A percentile compares a stretch with the other conserved stretches of the same genome.
phyloP scores from a whole-genome alignment of 2,329 filamentous ascomycete species.

The Aspergillus brasiliensis region DNA sequence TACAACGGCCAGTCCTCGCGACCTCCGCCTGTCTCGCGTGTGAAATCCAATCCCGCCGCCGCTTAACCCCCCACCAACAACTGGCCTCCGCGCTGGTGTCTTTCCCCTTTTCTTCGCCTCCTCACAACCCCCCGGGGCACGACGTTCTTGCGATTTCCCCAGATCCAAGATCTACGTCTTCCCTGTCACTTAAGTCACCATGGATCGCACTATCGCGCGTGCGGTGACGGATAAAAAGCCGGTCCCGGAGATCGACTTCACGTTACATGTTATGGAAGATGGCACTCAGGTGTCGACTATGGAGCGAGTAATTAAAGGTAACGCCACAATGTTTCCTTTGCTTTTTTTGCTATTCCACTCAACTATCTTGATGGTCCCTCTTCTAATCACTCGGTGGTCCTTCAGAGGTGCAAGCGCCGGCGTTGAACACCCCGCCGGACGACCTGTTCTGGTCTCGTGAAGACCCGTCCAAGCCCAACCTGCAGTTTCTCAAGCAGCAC shows the following conservation, averaged over 20 bases:
- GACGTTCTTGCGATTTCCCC: conserved; percentile 16
- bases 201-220: conserved; percentile 66
- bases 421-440: conserved; percentile 87
- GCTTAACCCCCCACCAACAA: conserved; percentile 9
- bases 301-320: conserved; percentile 98
- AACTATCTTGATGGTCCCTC: background rate
- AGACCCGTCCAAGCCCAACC: conserved; percentile 83
- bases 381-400: conserved; percentile 20
- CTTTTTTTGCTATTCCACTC: too few relatives aligned
- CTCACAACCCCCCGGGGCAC: conserved; percentile 11
- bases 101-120: conserved; percentile 11
- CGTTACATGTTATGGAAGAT: conserved; percentile 98
- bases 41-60: conserved; percentile 9
- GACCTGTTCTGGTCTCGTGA: conserved; percentile 92
- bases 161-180: conserved; percentile 12
- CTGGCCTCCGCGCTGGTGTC: conserved; percentile 3
- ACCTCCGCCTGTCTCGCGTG: background rate
- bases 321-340: background rate
- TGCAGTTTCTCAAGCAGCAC: conserved; percentile 94
- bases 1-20: background rate
- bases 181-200: conserved; percentile 26
- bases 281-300: conserved; percentile 90
- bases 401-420: conserved; percentile 93
- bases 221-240: conserved; percentile 95
- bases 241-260: conserved; percentile 97